phyloP scores from a whole-genome alignment of 768 basidiomycete genomes.

The Serendipita indica region DNA sequence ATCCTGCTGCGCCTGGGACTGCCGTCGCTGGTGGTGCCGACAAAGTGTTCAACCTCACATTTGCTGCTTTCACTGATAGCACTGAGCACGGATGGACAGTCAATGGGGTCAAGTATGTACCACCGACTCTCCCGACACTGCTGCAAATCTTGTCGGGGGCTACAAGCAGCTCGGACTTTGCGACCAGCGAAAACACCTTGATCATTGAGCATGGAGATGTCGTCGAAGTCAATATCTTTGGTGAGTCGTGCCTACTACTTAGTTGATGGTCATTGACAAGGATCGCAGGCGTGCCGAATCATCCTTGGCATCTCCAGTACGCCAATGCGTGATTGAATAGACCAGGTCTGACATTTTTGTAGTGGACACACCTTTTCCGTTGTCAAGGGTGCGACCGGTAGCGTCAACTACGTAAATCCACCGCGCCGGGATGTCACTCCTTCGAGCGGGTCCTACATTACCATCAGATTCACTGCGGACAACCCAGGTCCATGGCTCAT shows the following conservation, averaged over 20 bases:
- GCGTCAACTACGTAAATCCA: conserved; percentile 5
- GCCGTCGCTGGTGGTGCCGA: background rate
- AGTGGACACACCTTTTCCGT: conserved; percentile 8
- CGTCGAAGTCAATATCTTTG: conserved; percentile 2
- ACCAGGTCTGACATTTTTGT: background rate
- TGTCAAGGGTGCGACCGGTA: background rate
- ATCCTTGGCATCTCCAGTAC: conserved; percentile 3
- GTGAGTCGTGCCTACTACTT: background rate
- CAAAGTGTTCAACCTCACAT: conserved; percentile 5
- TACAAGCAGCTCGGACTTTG: conserved; percentile 1
- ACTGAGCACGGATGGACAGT: background rate
- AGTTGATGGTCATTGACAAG: background rate
- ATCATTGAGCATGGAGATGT: conserved; percentile 6
- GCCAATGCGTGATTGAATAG: background rate
- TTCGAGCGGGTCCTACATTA: background rate
- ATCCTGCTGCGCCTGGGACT: conserved; percentile 5
- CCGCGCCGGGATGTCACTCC: conserved; percentile 7
- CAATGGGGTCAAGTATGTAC: background rate
- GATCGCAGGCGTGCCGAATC: background rate
- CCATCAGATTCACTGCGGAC: background rate
- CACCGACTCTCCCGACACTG: conserved; percentile 6
- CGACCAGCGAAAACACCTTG: conserved; percentile 10
- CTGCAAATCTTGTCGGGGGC: conserved; percentile 8
- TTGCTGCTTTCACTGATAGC: background rate
- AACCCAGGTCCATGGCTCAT: no score